A percentile compares a stretch with the other conserved stretches of the same genome.
phyloP scores from a whole-genome alignment of 768 basidiomycete species.

The Phanerodontia chrysosporium region DNA sequence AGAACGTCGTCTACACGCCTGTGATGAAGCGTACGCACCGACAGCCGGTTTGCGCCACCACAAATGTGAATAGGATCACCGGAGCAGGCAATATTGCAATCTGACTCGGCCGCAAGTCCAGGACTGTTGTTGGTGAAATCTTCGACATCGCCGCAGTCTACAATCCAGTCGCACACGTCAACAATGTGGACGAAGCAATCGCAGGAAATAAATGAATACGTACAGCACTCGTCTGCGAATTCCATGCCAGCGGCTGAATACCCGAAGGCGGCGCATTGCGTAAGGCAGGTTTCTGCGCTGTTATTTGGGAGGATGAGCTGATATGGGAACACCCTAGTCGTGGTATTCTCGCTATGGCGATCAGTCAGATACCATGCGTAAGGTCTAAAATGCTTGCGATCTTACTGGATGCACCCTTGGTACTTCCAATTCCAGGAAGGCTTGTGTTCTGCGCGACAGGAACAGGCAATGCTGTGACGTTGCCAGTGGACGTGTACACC shows the following conservation, averaged over 20 bases:
- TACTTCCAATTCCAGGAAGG: constrained; percentile 66
- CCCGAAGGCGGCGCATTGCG: constrained; percentile 66
- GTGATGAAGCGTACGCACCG: constrained; percentile 53
- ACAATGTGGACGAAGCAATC: too few relatives aligned
- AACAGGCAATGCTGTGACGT: constrained; percentile 52
- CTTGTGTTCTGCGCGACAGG: constrained; percentile 50
- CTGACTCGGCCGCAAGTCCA: constrained; percentile 26
- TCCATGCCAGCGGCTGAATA: constrained; percentile 70
- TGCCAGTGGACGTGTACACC: constrained; percentile 51
- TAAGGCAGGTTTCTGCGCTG: constrained; percentile 59
- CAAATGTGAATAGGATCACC: constrained; percentile 70
- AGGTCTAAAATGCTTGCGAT: not conserved
- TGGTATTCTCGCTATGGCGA: not conserved
- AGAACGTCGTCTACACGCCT: too few relatives aligned
- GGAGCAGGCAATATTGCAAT: constrained; percentile 53
- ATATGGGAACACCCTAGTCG: constrained; percentile 51
- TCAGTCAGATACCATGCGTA: not conserved
- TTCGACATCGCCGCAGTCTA: constrained; percentile 67
- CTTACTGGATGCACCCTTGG: constrained; percentile 60
- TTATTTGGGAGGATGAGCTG: constrained; percentile 62
- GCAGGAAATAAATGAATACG: constrained; percentile 27
- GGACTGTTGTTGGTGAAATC: constrained; percentile 42
- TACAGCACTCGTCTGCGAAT: constrained; percentile 72
- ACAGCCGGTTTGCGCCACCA: constrained; percentile 52
- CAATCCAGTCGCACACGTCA: too few relatives aligned